Conservation (phyloP, 371 early-diverging fungal genomes). For the Syncephalastrum monosporum region DNA sequence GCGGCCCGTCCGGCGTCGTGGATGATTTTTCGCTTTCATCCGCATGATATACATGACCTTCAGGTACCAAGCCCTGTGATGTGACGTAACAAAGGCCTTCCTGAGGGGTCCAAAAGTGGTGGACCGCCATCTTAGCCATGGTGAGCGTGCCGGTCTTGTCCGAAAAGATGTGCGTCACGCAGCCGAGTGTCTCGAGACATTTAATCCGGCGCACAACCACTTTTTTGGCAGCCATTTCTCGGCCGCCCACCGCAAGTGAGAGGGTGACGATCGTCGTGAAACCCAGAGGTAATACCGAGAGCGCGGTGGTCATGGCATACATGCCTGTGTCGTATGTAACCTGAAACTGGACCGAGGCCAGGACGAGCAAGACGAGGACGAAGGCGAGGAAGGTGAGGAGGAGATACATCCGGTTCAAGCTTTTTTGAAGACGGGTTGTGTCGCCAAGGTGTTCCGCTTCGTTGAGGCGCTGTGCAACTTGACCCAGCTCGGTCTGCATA, state of each 20-base stretch:
- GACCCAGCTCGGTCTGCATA: conserved; percentile 87
- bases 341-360: conserved; percentile 61
- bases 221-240: conserved; percentile 37
- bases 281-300: conserved; percentile 41
- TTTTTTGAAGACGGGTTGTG: conserved; percentile 77
- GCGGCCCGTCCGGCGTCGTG: conserved; percentile 1
- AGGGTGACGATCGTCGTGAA: conserved; percentile 40
- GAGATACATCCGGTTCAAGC: conserved; percentile 70
- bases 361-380: conserved; percentile 50
- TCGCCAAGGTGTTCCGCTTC: conserved; percentile 34
- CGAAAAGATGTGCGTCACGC: conserved; percentile 89
- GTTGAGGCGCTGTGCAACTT: conserved; percentile 80
- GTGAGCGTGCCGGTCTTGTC: conserved; percentile 73
- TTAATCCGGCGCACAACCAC: conserved; percentile 72
- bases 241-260: conserved; percentile 38
- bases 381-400: conserved; percentile 58
- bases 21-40: background rate
- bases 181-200: conserved; percentile 90
- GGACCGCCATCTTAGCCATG: conserved; percentile 72
- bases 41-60: conserved; percentile 55
- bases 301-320: conserved; percentile 42
- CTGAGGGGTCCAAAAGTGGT: conserved; percentile 66
- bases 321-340: conserved; percentile 38
- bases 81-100: conserved; percentile 62
- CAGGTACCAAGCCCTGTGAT: conserved; percentile 63